Base-by-base conservation (phyloP, 805 yeast species). In the Kodamaea nitidulidarum region DNA sequence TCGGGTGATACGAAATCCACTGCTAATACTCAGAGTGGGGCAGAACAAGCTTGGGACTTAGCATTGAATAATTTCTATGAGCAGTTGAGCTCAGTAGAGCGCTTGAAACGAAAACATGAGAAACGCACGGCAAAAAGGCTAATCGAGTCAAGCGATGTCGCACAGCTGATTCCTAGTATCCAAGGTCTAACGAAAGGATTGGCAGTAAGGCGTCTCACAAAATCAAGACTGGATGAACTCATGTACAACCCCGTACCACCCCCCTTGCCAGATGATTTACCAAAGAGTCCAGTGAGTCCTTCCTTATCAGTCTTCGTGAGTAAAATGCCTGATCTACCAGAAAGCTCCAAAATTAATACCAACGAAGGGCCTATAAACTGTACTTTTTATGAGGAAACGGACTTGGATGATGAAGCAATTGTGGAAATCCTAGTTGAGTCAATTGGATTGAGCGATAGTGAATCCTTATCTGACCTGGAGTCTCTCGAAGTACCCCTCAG, bases 381-480 rank as follows among this genome's bases (percentile, higher is more conserved):
- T 11, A 14, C 17, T n/a, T 15, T 39, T n/a, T 39, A 34, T 27
- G 17, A 12, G 4, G 35, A 24, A 24, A 38, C 33, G 7, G 42
- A 39, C 10, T 28, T 39, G 15, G 42, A 39, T 20, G 15, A 30
- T 18, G 42, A 39, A 14, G 42, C 30, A 3, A 28, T 39, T 26
- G 34, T 39, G 11, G 38, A 39, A 12, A 34, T 33, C 14, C 25
- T 39, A 11, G 32, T 38, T 15, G 41, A 38, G n/a, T 28, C 40
- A 3, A 15, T n/a, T 22, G 40, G 40, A 8, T 18, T 37, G 17
- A 21, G 26, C n/a, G 36, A 32, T n/a, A 27, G 6, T 4, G 36
- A 32, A 27, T 21, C 27, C 10, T 22, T 16, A 5, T 20, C 14
- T 21, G 36, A 32, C 7, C 11, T 5, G 8, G 34, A 27, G 16